phyloP scores from a whole-genome alignment of 768 basidiomycete species.

The Trametes meyenii region DNA sequence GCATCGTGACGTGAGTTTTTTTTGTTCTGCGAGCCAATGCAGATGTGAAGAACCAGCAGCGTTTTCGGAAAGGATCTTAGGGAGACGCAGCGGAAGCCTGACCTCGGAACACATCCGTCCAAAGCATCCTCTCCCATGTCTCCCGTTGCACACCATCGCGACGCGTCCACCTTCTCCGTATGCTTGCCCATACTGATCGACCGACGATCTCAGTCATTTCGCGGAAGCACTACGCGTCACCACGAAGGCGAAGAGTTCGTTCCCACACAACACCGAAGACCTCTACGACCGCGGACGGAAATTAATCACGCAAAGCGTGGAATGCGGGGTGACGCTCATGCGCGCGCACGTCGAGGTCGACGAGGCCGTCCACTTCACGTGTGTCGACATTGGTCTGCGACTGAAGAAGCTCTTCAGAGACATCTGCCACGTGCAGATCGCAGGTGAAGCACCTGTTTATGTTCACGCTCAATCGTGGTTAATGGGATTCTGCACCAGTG shows the following conservation, averaged over 20 bases:
- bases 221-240: conserved; percentile 57
- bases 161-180: neutral
- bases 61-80: no score
- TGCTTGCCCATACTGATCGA: conserved; percentile 7
- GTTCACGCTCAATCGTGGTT: neutral
- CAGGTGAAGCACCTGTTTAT: conserved; percentile 41
- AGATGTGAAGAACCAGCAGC: no score
- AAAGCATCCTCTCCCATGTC: no score
- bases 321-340: conserved; percentile 65
- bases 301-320: conserved; percentile 58
- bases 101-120: no score
- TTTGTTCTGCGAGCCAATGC: no score
- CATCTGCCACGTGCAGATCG: conserved; percentile 59
- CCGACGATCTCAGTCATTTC: conserved; percentile 47
- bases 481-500: conserved; percentile 36
- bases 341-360: conserved; percentile 73
- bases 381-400: conserved; percentile 53
- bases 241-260: conserved; percentile 51
- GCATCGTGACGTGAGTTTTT: no score
- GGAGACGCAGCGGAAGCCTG: no score
- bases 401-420: conserved; percentile 48
- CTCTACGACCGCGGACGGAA: conserved; percentile 54
- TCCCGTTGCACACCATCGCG: no score
- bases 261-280: conserved; percentile 46
- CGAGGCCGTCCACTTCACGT: conserved; percentile 51